These are phyloP conservation scores for Tulasnella sp. DNA, from an alignment of 768 basidiomycete species.

Conservation along the genomic window DNA sequence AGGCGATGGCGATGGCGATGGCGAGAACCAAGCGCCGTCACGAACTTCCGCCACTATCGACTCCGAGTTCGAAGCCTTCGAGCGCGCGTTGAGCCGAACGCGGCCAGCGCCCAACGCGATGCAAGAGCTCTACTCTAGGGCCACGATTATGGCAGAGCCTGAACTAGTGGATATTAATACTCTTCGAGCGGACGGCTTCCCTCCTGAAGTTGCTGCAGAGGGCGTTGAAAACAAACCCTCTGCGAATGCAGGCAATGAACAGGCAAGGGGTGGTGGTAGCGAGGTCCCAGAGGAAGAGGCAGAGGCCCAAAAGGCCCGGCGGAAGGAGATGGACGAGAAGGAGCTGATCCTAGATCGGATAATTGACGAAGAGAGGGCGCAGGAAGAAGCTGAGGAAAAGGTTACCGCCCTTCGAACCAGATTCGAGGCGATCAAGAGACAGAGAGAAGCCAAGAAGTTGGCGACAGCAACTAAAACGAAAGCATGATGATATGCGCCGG, in stretches of 20 bases:
- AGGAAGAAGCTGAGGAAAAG: constrained; percentile 78
- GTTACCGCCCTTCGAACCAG: constrained; percentile 53
- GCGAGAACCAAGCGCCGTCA: constrained; percentile 26
- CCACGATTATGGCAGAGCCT: constrained; percentile 62
- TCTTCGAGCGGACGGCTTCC: constrained; percentile 36
- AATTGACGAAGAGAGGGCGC: constrained; percentile 72
- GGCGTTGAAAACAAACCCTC: background rate
- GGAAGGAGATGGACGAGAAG: constrained; percentile 57
- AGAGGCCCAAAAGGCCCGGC: constrained; percentile 37
- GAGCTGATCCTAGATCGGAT: constrained; percentile 80
- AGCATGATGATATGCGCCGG: background rate
- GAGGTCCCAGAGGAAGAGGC: constrained; percentile 29
- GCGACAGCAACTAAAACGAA: background rate
- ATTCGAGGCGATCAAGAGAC: constrained; percentile 46
- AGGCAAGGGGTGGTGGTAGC: constrained; percentile 19
- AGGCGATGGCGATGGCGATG: constrained; percentile 31
- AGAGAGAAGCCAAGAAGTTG: constrained; percentile 29
- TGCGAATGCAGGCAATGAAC: constrained; percentile 17
- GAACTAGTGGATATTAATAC: constrained; percentile 36
- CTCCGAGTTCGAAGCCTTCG: constrained; percentile 62
- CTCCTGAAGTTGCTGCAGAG: constrained; percentile 20
- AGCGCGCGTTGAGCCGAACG: constrained; percentile 30
- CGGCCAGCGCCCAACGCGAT: constrained; percentile 33
- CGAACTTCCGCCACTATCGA: constrained; percentile 36
- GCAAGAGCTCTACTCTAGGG: constrained; percentile 49